Percentiles rank a stretch among this genome's conserved stretches.
Conservation (phyloP, 2,329 filamentous ascomycete genomes). For the Akanthomyces lecanii region DNA sequence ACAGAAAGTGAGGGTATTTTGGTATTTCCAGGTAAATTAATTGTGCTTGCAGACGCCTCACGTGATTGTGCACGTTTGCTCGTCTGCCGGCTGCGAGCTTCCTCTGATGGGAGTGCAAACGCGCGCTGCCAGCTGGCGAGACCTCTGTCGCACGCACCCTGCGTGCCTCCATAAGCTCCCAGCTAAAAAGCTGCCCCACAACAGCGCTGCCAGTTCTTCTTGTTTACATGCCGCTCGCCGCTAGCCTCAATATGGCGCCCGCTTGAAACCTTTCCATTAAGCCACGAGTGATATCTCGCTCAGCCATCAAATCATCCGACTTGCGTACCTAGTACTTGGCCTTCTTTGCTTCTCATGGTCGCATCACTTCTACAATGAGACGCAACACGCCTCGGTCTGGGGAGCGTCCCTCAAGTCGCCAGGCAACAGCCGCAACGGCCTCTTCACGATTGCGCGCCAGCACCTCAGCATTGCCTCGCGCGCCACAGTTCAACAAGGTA, state of each 20-base stretch:
- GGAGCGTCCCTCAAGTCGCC: constrained; percentile 28
- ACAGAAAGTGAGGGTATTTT: neutral
- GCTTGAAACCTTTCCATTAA: neutral
- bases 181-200: constrained; percentile 7
- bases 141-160: neutral
- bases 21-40: neutral
- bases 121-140: neutral
- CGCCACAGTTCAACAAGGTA: constrained; percentile 29
- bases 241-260: neutral
- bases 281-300: neutral
- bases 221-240: constrained; percentile 3
- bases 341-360: constrained; percentile 1
- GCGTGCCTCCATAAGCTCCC: neutral
- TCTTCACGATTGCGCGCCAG: constrained; percentile 34
- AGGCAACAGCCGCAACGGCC: constrained; percentile 27
- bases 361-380: constrained; percentile 28
- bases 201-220: neutral
- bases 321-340: constrained; percentile 9
- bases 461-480: constrained; percentile 33
- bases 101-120: neutral
- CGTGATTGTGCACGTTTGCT: constrained; percentile 8
- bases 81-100: constrained; percentile 5
- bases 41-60: neutral
- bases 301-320: constrained; percentile 19
- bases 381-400: constrained; percentile 31